phyloP scores from a whole-genome alignment of 768 basidiomycete genomes.

The Chalciporus pseudorubinellus region DNA sequence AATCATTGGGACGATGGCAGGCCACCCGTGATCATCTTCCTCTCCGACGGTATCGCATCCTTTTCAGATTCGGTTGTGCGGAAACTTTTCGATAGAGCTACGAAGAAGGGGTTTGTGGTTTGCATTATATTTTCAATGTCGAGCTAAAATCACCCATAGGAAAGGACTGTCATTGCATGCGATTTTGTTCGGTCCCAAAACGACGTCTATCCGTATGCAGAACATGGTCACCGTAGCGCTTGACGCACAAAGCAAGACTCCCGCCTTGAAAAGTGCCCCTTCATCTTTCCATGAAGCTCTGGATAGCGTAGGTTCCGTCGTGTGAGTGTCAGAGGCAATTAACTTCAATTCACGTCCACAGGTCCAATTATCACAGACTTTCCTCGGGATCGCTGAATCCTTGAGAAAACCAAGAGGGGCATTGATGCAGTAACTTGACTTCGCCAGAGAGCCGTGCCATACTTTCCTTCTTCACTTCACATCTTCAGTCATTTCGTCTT shows the following conservation, averaged over 20 bases:
- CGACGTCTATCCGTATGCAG: slow-evolving; percentile 27
- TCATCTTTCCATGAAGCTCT: slow-evolving; percentile 52
- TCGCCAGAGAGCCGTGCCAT: background rate
- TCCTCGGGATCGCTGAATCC: slow-evolving; percentile 56
- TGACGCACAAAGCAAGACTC: slow-evolving; percentile 41
- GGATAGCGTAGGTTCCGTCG: slow-evolving; percentile 39
- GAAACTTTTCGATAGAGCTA: slow-evolving; percentile 36
- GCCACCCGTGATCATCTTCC: slow-evolving; percentile 52
- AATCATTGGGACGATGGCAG: slow-evolving; percentile 44
- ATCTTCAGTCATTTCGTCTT: background rate
- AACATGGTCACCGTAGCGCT: slow-evolving; percentile 49
- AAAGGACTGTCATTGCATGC: slow-evolving; percentile 57
- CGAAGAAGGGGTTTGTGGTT: slow-evolving; percentile 42
- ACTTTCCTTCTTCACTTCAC: background rate
- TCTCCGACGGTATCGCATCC: slow-evolving; percentile 52
- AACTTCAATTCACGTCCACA: slow-evolving; percentile 16
- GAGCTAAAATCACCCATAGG: slow-evolving; percentile 26
- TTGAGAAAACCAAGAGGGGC: slow-evolving; percentile 51
- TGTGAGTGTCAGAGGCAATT: background rate
- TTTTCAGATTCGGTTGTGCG: slow-evolving; percentile 34
- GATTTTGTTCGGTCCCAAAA: slow-evolving; percentile 49
- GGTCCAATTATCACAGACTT: slow-evolving; percentile 52
- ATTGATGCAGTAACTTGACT: slow-evolving; percentile 33
- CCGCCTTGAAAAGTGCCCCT: slow-evolving; percentile 23
- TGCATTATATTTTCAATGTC: background rate